phyloP scores from a whole-genome alignment of 148 eudicot species.

The Polygonum aviculare region DNA sequence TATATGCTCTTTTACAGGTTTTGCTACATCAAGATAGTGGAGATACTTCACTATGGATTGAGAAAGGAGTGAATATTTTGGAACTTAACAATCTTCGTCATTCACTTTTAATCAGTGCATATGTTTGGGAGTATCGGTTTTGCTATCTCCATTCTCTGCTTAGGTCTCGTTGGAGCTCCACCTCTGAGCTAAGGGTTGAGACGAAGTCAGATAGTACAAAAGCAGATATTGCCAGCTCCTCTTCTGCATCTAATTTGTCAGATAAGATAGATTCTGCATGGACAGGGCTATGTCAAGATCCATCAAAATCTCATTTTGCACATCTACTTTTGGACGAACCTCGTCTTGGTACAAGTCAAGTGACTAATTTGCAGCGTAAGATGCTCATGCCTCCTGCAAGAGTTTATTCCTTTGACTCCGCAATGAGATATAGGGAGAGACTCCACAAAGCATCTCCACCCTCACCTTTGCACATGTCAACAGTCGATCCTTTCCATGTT shows the following conservation, averaged over 20 bases:
- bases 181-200: constrained; percentile 9
- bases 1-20: constrained; percentile 30
- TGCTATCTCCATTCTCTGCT: constrained; percentile 60
- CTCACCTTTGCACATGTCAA: constrained; percentile 30
- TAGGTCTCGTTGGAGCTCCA: constrained; percentile 23
- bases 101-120: constrained; percentile 52
- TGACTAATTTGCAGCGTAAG: constrained; percentile 27
- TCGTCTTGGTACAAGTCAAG: constrained; percentile 15
- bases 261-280: constrained; percentile 92
- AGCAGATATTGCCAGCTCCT: constrained; percentile 12
- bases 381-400: constrained; percentile 49
- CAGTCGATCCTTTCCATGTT: constrained; percentile 60
- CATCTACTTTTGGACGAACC: constrained; percentile 12
- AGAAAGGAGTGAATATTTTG: constrained; percentile 41
- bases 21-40: constrained; percentile 38
- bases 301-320: constrained; percentile 12
- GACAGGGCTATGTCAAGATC: constrained; percentile 52
- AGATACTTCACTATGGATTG: constrained; percentile 23
- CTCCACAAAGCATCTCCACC: constrained; percentile 38
- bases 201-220: constrained; percentile 19
- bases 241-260: constrained; percentile 55
- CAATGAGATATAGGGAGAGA: constrained; percentile 56
- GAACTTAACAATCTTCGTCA: constrained; percentile 71
- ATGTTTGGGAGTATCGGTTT: constrained; percentile 73
- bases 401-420: constrained; percentile 84